Conservation (phyloP, 164 flowering plant genomes). For the Annona cherimola region DNA sequence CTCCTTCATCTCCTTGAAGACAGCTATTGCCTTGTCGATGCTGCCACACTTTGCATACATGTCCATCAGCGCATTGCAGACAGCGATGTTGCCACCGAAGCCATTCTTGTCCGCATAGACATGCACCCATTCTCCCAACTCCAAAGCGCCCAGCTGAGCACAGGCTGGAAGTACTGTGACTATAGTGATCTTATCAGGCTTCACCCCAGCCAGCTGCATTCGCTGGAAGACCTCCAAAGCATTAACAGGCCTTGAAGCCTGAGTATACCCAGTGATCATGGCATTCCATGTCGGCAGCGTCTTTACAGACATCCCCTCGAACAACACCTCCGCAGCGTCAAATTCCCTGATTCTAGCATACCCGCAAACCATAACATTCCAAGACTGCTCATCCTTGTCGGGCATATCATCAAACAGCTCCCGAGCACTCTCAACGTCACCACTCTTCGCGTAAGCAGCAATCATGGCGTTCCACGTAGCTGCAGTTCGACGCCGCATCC, state of each 20-base stretch:
- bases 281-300: slow-evolving; percentile 27
- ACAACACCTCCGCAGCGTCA: slow-evolving; percentile 16
- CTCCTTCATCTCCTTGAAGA: slow-evolving; percentile 19
- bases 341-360: slow-evolving; percentile 19
- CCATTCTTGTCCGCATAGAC: slow-evolving; percentile 12
- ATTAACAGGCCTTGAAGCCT: slow-evolving; percentile 21
- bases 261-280: slow-evolving; percentile 19
- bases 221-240: slow-evolving; percentile 18
- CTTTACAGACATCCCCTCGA: slow-evolving; percentile 18
- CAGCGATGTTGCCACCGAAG: slow-evolving; percentile 10
- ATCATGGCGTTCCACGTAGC: slow-evolving; percentile 31
- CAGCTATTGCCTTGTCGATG: slow-evolving; percentile 23
- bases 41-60: slow-evolving; percentile 27
- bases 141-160: slow-evolving; percentile 23
- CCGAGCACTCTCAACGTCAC: slow-evolving; percentile 11
- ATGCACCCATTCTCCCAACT: slow-evolving; percentile 25
- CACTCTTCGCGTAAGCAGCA: slow-evolving; percentile 17
- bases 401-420: slow-evolving; percentile 26
- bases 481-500: slow-evolving; percentile 17
- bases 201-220: slow-evolving; percentile 22
- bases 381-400: slow-evolving; percentile 24
- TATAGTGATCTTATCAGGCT: slow-evolving; percentile 20
- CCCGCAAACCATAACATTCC: slow-evolving; percentile 32
- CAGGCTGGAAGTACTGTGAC: slow-evolving; percentile 23
- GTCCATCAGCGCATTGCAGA: slow-evolving; percentile 24